Base-by-base conservation (phyloP, 2,329 filamentous ascomycete species). In the Xylogone sp. region DNA sequence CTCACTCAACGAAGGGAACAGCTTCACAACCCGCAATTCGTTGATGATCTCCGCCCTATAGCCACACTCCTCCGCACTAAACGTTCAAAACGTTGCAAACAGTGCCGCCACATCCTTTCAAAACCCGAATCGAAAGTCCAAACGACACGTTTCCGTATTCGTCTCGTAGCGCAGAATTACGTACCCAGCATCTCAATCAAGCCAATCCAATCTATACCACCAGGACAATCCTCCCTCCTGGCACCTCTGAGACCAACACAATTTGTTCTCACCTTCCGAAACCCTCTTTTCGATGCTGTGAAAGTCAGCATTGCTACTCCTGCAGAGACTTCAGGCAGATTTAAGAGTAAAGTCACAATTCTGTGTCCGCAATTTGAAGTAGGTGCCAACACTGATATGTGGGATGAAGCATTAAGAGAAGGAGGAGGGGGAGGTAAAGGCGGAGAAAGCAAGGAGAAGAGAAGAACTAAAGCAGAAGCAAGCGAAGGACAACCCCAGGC, bases 331-430 rank as follows among this genome's bases (percentile, higher is more conserved):
- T 89, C 90, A 0, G 90, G 90, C 3, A 79, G 83, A 8, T 88
- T 92, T 62, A 78, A 81, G 1, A 88, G 86, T 51, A 87, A 83
- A 62, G 90, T 99, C 53, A 99, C 94, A 0, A 86, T 99, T 13
- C 78, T 99, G 1, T 99, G 93, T 63, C 94, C 94, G 0, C 85
- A 96, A 61, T 97, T 99, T 68, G 89, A 94, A 46, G 86, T 99
- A 43, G 93, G 92, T 56, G 90, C 93, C 53, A 97, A 96, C 68
- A 94, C 90, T n/a, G 88, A 92, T 62, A 82, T 95, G 69, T 88
- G 88, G 87, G 93, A 97, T 62, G 94, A 97, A 65, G 93, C 92
- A 0, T 77, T 97, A 51, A 53, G 68, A 9, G 56, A 59, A 55
- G 50, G 53, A 48, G 62, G 69, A 55, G 50, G 53, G 48, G 62